Conservation (phyloP, 495 filamentous ascomycete genomes). For the Penicillium alfredii region DNA sequence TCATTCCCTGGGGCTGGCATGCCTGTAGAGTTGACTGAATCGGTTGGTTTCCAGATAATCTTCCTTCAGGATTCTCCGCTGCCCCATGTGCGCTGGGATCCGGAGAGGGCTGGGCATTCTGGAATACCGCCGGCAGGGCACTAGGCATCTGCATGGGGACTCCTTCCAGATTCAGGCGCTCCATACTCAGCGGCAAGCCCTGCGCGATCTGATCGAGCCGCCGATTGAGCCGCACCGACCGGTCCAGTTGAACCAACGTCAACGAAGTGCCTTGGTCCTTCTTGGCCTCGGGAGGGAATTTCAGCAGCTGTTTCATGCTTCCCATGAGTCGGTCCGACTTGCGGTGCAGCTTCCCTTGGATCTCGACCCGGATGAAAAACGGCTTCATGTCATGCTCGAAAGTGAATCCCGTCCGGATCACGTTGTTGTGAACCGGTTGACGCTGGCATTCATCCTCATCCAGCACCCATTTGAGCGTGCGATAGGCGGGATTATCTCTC, state of each 20-base stretch:
- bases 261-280: conserved; percentile 6
- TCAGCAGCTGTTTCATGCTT: neutral
- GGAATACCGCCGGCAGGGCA: conserved; percentile 1
- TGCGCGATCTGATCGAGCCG: conserved; percentile 10
- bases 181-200: conserved; percentile 5
- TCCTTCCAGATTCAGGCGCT: conserved; percentile 1
- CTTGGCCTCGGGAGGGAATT: conserved; percentile 5
- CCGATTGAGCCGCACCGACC: conserved; percentile 1
- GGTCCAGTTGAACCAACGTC: conserved; percentile 8
- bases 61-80: too few species aligned
- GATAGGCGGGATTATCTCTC: conserved; percentile 3
- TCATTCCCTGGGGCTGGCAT: too few species aligned
- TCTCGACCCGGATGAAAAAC: conserved; percentile 27
- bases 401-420: conserved; percentile 29
- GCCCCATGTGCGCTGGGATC: too few species aligned
- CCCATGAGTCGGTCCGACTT: conserved; percentile 2
- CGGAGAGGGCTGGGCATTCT: neutral
- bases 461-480: conserved; percentile 27
- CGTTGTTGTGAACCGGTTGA: conserved; percentile 21
- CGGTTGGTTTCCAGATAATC: too few species aligned
- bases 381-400: conserved; percentile 25
- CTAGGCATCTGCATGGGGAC: conserved; percentile 4
- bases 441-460: conserved; percentile 20
- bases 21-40: too few species aligned
- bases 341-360: conserved; percentile 17